Evolutionary conservation across 805 yeast species (phyloP), one percentile per base, ranked within the genome.

Genomic region (Candida cerambycidarum): DNA sequence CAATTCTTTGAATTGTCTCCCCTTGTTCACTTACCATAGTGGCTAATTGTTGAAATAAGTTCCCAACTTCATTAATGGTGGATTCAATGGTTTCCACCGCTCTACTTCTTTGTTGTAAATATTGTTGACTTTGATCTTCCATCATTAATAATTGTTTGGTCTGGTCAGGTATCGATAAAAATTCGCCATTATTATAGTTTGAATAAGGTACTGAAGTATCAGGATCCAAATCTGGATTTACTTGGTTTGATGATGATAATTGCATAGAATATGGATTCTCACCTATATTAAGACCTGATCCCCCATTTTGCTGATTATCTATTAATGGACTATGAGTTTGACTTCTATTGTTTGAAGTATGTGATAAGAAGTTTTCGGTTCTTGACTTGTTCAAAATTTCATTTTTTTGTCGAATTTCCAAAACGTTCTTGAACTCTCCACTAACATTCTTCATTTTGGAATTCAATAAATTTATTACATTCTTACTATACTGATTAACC

Each of bases 11-110:
- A 44, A 93, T 92, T 12, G 85, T 86, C 55, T 93, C 99, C 31
- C 98, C 92, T 65, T 93, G 99, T 62, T 93, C 98, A 48, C 87
- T 89, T 6, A 93, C 97, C 98, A 93, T 92, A 1, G 95, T 85
- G 4, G 98, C 96, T 54, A 93, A 73, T 64, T 93, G 99, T 55
- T 87, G 92, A 68, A 93, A 93, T 46, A 93, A 73, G 38, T 86
- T 85, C 32, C 99, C 99, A 38, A 93, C 96, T 63, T 93, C 98
- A 57, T 92, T 92, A 47, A 93, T 93, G 0, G 99, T 93, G n/a
- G 89, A 78, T 61, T 93, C 99, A 39, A 93, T 93, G 0, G 97
- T 88, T 59, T 92, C 98, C 39, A 93, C 97, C 0, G 99, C 99
- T 35, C 82, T 63, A 54, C 82, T 83, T 56, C 99, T 76, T 52